Evolutionary conservation across 257 asterid genomes (phyloP).

Genomic region (Knoxia roxburghii): DNA sequence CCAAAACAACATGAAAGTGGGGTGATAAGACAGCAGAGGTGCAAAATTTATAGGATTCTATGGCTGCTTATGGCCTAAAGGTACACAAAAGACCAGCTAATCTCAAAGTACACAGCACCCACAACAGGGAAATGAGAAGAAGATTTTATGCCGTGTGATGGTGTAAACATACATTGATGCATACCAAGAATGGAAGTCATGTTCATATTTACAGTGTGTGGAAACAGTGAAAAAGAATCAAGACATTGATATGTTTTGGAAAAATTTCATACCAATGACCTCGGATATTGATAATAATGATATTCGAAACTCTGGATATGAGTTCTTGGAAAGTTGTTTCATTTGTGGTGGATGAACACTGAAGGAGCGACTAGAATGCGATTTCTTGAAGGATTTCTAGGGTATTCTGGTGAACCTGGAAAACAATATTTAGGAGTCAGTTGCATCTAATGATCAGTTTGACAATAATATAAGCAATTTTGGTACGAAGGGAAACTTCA

Average conservation of each 20-base stretch:
- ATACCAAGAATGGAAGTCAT: no score
- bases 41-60: no score
- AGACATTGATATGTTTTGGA: neutral
- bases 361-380: constrained; percentile 51
- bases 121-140: no score
- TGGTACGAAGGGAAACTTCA: no score
- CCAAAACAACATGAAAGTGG: no score
- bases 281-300: neutral
- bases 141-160: no score
- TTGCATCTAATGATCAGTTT: neutral
- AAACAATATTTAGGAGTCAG: constrained; percentile 19
- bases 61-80: no score
- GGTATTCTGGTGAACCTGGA: constrained; percentile 93
- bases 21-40: no score
- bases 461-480: neutral
- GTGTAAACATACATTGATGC: no score
- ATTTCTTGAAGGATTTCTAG: constrained; percentile 94
- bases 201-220: neutral
- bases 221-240: neutral
- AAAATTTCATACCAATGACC: neutral
- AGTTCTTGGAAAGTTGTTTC: neutral
- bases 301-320: constrained; percentile 17
- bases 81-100: neutral
- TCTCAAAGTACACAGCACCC: neutral
- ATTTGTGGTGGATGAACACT: neutral